Conservation (phyloP, 805 yeast genomes). For the Blastobotrys attinorum region DNA sequence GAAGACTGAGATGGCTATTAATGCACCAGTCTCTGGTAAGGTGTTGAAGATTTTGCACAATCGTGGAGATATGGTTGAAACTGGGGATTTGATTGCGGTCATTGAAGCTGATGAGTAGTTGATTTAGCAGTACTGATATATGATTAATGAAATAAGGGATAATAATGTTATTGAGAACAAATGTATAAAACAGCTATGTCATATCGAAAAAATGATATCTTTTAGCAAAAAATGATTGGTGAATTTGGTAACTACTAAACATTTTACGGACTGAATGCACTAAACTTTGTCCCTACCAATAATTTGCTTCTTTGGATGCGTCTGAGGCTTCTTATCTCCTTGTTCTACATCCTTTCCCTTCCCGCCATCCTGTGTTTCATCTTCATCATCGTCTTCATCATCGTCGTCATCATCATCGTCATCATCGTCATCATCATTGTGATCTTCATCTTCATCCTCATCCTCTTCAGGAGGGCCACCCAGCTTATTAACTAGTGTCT, state of each 20-base stretch:
- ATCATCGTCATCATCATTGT: slow-evolving; percentile 11
- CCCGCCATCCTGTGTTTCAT: slow-evolving; percentile 1
- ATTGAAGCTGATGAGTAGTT: slow-evolving; percentile 33
- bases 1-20: slow-evolving; percentile 95
- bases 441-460: slow-evolving; percentile 22
- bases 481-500: slow-evolving; percentile 47
- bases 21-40: slow-evolving; percentile 42
- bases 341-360: too few relatives aligned
- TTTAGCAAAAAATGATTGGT: too few relatives aligned
- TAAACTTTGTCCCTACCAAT: too few relatives aligned
- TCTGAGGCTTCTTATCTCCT: too few relatives aligned
- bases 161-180: background rate
- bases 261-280: too few relatives aligned
- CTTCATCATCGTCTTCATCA: slow-evolving; percentile 13
- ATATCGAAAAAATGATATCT: too few relatives aligned
- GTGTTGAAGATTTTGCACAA: slow-evolving; percentile 43
- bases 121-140: background rate
- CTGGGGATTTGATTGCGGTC: slow-evolving; percentile 92
- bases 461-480: slow-evolving; percentile 25
- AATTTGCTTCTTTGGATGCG: too few relatives aligned
- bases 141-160: background rate
- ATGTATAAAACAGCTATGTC: too few relatives aligned
- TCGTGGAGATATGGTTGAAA: slow-evolving; percentile 94
- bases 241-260: too few relatives aligned
- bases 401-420: slow-evolving; percentile 10